These are phyloP conservation scores for Sporisorium graminicola DNA, from an alignment of 1,284 basidiomycete genomes.

Conservation along the genomic window DNA sequence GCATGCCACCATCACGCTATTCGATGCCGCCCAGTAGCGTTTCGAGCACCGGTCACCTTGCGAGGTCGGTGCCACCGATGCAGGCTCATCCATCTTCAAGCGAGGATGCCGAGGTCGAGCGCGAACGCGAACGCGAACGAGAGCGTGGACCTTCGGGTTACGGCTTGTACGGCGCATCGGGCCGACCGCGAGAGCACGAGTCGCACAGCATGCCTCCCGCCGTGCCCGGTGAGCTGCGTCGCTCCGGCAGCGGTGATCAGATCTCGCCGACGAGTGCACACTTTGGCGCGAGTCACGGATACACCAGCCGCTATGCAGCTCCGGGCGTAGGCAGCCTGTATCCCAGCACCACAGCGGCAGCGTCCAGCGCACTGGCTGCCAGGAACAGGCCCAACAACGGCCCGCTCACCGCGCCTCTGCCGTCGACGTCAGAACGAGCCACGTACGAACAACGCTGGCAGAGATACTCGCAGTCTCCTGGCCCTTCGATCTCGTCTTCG, in stretches of 20 bases:
- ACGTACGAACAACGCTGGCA: slow-evolving; percentile 45
- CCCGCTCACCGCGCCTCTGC: slow-evolving; percentile 32
- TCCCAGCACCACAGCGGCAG: slow-evolving; percentile 14
- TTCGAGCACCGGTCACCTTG: slow-evolving; percentile 21
- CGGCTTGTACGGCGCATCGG: slow-evolving; percentile 23
- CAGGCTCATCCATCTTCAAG: slow-evolving; percentile 18
- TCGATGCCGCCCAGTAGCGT: slow-evolving; percentile 35
- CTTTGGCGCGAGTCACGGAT: slow-evolving; percentile 29
- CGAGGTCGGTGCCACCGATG: slow-evolving; percentile 22
- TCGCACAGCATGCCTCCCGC: slow-evolving; percentile 42
- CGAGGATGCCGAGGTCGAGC: slow-evolving; percentile 22
- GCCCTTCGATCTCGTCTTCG: slow-evolving; percentile 15
- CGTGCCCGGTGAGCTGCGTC: slow-evolving; percentile 26
- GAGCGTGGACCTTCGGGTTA: slow-evolving; percentile 26
- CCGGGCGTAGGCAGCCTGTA: slow-evolving; percentile 36
- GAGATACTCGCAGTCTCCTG: slow-evolving; percentile 41
- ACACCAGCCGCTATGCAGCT: slow-evolving; percentile 26
- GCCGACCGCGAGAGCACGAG: slow-evolving; percentile 29
- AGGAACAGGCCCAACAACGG: slow-evolving; percentile 21
- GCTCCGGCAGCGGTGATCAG: slow-evolving; percentile 23
- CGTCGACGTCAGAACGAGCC: slow-evolving; percentile 26
- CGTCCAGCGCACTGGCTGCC: slow-evolving; percentile 20
- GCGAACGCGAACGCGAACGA: slow-evolving; percentile 23
- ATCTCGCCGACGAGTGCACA: slow-evolving; percentile 30
- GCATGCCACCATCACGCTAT: slow-evolving; percentile 30